phyloP scores from a whole-genome alignment of 345 rosid genomes.

The Eucalyptus dawsonii region DNA sequence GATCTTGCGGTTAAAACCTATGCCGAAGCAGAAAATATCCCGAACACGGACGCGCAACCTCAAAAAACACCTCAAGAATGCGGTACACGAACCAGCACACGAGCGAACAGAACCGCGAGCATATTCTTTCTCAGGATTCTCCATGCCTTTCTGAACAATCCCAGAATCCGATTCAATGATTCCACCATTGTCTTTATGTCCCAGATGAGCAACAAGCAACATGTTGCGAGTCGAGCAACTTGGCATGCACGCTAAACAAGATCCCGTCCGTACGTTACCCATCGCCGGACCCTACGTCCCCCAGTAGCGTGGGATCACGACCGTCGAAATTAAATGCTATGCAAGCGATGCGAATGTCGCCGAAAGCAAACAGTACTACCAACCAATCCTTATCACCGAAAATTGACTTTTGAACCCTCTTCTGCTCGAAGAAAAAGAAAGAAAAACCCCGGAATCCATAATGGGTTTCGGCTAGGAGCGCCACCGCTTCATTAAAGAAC shows the following conservation, averaged over 20 bases:
- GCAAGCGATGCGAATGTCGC: neutral
- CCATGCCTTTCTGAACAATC: neutral
- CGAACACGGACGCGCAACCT: neutral
- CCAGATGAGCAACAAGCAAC: neutral
- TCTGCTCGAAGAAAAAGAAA: too few relatives aligned
- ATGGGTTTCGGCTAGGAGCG: neutral
- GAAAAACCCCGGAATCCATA: neutral
- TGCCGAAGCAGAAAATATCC: neutral
- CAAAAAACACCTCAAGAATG: neutral
- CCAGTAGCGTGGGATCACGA: neutral
- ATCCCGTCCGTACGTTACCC: neutral
- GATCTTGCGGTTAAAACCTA: neutral
- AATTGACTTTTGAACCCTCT: neutral
- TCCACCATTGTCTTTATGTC: neutral
- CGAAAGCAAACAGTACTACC: neutral
- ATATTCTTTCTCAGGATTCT: neutral
- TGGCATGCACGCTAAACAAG: neutral
- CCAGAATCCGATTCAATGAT: neutral
- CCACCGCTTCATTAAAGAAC: neutral
- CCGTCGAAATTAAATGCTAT: neutral
- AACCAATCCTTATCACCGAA: neutral
- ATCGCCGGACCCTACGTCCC: neutral
- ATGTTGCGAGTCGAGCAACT: neutral
- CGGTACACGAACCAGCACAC: neutral
- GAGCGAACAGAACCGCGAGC: neutral